Conservation (phyloP, 495 filamentous ascomycete genomes). For the Aspergillus panamensis region DNA sequence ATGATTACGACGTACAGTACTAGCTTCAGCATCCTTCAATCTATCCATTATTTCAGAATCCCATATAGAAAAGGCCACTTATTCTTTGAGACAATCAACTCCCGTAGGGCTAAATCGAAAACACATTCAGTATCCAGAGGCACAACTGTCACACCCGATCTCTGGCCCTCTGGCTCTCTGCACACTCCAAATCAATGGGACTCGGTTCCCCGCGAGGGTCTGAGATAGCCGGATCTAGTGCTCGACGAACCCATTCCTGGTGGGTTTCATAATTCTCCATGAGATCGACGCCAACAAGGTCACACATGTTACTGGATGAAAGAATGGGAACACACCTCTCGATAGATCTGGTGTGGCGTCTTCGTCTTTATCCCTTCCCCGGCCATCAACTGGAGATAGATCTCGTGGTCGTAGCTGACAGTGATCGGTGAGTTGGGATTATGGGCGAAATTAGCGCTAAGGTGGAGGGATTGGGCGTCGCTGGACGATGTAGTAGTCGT, state of each 20-base stretch:
- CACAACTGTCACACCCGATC: slow-evolving; percentile 10
- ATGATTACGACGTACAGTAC: slow-evolving; percentile 11
- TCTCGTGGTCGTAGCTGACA: slow-evolving; percentile 33
- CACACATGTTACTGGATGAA: not conserved
- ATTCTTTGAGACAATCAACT: not conserved
- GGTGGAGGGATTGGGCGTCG: slow-evolving; percentile 9
- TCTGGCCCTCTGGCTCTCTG: slow-evolving; percentile 21
- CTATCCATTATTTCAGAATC: not conserved
- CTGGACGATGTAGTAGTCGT: not conserved
- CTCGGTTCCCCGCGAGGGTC: slow-evolving; percentile 26
- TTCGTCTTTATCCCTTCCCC: slow-evolving; percentile 20
- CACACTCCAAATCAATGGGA: slow-evolving; percentile 29
- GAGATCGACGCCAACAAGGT: not conserved
- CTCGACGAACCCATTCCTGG: slow-evolving; percentile 28
- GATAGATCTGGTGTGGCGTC: slow-evolving; percentile 31
- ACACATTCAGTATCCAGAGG: not conserved
- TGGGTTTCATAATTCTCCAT: not conserved
- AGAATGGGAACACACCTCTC: slow-evolving; percentile 22
- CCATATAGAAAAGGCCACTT: not conserved
- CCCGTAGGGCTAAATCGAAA: not conserved
- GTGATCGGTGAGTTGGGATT: slow-evolving; percentile 17
- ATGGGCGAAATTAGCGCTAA: slow-evolving; percentile 25
- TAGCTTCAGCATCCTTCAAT: slow-evolving; percentile 1
- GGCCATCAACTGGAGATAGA: slow-evolving; percentile 29
- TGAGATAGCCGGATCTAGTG: slow-evolving; percentile 29